Conservation (phyloP, 2,329 filamentous ascomycete genomes). For the Epichloe amarillans region DNA sequence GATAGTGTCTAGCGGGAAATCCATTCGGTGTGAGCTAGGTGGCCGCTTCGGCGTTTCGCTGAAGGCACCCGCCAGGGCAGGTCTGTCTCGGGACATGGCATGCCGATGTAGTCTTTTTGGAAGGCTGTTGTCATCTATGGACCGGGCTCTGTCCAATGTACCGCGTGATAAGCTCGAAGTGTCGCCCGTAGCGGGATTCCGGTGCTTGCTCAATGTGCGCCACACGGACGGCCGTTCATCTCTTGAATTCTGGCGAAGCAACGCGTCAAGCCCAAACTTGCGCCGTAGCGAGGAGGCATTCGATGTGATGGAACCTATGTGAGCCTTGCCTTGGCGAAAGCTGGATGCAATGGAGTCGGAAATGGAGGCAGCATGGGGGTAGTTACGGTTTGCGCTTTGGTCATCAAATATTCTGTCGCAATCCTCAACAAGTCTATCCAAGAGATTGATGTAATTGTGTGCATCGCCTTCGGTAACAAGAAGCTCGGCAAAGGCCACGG, state of each 20-base stretch:
- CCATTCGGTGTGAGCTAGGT: slow-evolving; percentile 41
- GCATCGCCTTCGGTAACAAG: slow-evolving; percentile 66
- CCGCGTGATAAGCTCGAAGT: slow-evolving; percentile 52
- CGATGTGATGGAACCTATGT: slow-evolving; percentile 65
- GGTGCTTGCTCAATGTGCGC: slow-evolving; percentile 78
- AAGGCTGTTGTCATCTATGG: slow-evolving; percentile 55
- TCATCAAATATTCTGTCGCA: slow-evolving; percentile 80
- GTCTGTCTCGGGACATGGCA: slow-evolving; percentile 45
- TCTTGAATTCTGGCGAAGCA: slow-evolving; percentile 70
- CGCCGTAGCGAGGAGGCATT: slow-evolving; percentile 76
- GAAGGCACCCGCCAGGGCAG: slow-evolving; percentile 48
- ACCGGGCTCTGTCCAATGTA: slow-evolving; percentile 56
- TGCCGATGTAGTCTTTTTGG: slow-evolving; percentile 26
- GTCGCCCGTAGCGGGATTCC: slow-evolving; percentile 46
- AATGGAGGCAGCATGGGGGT: slow-evolving; percentile 24
- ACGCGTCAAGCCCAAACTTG: slow-evolving; percentile 67
- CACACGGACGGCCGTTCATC: slow-evolving; percentile 66
- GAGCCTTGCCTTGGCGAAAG: slow-evolving; percentile 41
- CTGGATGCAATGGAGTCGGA: slow-evolving; percentile 49
- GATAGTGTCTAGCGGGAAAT: slow-evolving; percentile 45
- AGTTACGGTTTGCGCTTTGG: slow-evolving; percentile 27
- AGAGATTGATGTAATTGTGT: slow-evolving; percentile 72
- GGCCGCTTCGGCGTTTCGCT: slow-evolving; percentile 43
- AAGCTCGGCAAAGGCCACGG: slow-evolving; percentile 77
- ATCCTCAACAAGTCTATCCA: slow-evolving; percentile 82